Conservation (phyloP, 768 basidiomycete genomes). For the Naganishia kalamii region DNA sequence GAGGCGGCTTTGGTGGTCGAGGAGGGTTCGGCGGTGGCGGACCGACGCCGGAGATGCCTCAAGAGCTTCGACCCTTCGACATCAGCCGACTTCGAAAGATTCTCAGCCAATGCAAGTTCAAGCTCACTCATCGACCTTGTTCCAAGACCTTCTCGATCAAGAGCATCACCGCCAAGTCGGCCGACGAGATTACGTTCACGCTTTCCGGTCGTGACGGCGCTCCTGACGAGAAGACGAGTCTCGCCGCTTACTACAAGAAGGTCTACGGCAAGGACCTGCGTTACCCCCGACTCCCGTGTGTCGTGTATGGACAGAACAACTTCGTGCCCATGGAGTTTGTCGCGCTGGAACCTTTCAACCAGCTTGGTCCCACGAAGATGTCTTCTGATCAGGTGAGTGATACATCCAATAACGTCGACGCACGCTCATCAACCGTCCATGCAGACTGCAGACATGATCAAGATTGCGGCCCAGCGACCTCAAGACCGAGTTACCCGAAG, state of each 20-base stretch:
- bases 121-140: conserved; percentile 35
- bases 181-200: conserved; percentile 35
- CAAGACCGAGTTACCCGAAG: conserved; percentile 34
- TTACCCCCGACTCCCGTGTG: conserved; percentile 37
- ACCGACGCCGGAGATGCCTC: conserved; percentile 1
- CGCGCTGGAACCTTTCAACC: conserved; percentile 38
- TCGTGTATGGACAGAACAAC: conserved; percentile 38
- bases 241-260: conserved; percentile 36
- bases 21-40: conserved; percentile 26
- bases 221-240: conserved; percentile 27
- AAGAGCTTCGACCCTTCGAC: conserved; percentile 14
- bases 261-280: conserved; percentile 31
- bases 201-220: conserved; percentile 33
- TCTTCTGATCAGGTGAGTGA: conserved; percentile 28
- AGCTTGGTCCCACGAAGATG: conserved; percentile 39
- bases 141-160: conserved; percentile 35
- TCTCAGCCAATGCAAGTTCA: conserved; percentile 39
- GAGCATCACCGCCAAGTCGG: conserved; percentile 33
- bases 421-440: neutral
- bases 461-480: conserved; percentile 40
- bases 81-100: conserved; percentile 36
- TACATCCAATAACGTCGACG: too few relatives aligned
- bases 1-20: conserved; percentile 30
- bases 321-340: conserved; percentile 45
- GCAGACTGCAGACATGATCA: conserved; percentile 38